These are phyloP conservation scores for Fragaria vesca DNA, from an alignment of 306 rosid species.

Conservation along the genomic window DNA sequence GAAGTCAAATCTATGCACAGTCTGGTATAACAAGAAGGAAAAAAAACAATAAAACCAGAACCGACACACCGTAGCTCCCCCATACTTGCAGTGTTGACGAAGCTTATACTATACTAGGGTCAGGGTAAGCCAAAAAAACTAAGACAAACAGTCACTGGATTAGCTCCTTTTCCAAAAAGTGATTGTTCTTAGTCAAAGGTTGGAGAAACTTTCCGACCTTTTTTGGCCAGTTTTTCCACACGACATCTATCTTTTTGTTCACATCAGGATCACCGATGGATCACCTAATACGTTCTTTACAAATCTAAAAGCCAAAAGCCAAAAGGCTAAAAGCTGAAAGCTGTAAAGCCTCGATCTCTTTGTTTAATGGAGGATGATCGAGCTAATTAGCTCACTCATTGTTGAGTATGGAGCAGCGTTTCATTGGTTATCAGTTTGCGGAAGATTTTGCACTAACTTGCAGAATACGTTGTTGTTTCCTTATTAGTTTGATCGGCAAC, in stretches of 20 bases:
- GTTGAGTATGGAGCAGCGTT: neutral
- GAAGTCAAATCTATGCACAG: slow-evolving; percentile 35
- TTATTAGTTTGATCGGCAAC: no score
- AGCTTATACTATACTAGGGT: neutral
- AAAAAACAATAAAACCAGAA: slow-evolving; percentile 31
- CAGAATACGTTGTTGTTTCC: neutral
- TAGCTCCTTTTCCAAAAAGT: slow-evolving; percentile 24
- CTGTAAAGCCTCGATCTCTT: neutral
- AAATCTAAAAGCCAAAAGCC: neutral
- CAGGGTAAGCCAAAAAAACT: slow-evolving; percentile 27
- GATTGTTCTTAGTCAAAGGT: slow-evolving; percentile 50
- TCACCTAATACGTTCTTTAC: neutral
- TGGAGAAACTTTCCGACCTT: slow-evolving; percentile 29
- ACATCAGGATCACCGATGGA: neutral
- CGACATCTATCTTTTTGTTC: slow-evolving; percentile 2
- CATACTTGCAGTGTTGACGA: slow-evolving; percentile 50
- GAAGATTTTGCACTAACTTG: neutral
- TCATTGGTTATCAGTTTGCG: neutral
- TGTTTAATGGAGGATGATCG: neutral
- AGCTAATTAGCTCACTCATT: neutral
- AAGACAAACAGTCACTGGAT: slow-evolving; percentile 3
- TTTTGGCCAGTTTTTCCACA: neutral
- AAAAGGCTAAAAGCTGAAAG: neutral
- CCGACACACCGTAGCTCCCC: slow-evolving; percentile 38
- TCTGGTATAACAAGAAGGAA: neutral